A percentile compares a stretch with the other conserved stretches of the same genome.
Evolutionary conservation across 805 yeast genomes (phyloP).

Genomic region (Kazachstania taianensis): DNA sequence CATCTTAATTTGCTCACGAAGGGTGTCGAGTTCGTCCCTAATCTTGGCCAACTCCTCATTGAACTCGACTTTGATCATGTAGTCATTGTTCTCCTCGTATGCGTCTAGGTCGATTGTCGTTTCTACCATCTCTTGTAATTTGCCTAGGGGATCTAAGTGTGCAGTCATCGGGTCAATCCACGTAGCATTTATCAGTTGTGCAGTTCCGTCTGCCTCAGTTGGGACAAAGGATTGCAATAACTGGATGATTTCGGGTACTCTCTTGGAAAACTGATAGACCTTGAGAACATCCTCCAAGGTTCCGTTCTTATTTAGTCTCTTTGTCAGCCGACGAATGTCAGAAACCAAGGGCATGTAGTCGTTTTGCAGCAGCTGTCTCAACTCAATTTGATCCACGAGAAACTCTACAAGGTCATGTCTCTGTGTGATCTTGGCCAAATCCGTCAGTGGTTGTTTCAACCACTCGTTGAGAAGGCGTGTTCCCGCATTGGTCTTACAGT

Average conservation of each 20-base stretch:
- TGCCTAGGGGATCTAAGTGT: conserved; percentile 42
- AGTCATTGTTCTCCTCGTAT: conserved; percentile 64
- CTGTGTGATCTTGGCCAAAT: conserved; percentile 43
- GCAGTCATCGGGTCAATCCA: conserved; percentile 54
- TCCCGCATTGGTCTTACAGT: conserved; percentile 87
- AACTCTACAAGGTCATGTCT: conserved; percentile 71
- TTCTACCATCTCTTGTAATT: conserved; percentile 78
- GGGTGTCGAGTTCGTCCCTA: conserved; percentile 44
- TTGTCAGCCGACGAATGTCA: conserved; percentile 66
- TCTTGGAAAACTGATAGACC: conserved; percentile 66
- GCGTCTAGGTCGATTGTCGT: conserved; percentile 84
- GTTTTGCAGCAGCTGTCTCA: conserved; percentile 55
- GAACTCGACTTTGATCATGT: conserved; percentile 79
- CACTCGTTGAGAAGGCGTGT: conserved; percentile 80
- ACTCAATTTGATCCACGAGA: conserved; percentile 56
- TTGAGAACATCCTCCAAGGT: conserved; percentile 83
- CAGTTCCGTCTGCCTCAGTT: conserved; percentile 12
- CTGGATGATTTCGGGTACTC: conserved; percentile 58
- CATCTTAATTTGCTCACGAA: conserved; percentile 44
- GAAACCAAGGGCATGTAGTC: conserved; percentile 67
- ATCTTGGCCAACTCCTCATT: conserved; percentile 64
- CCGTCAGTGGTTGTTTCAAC: conserved; percentile 90
- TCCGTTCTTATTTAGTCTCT: conserved; percentile 51
- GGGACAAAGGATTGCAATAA: conserved; percentile 37
- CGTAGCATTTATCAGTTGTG: conserved; percentile 33